A percentile compares a stretch with the other conserved stretches of the same genome.
phyloP scores from a whole-genome alignment of 1,139 yeast genomes.

The Taphrina betulina region DNA sequence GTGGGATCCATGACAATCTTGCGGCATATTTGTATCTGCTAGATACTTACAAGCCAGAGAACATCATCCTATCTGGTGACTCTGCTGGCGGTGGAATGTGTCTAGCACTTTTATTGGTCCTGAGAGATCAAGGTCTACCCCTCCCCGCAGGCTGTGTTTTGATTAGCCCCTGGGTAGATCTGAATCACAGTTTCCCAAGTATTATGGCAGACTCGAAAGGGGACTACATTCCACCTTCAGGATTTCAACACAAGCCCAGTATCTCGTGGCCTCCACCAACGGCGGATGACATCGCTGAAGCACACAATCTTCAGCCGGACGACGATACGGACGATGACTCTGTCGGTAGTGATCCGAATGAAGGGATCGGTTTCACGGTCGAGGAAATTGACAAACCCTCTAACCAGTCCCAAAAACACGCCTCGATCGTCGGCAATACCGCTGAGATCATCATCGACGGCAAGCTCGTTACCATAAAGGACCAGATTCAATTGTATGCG shows the following conservation, averaged over 20 bases:
- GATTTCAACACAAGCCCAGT: slow-evolving; percentile 33
- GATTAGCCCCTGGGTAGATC: slow-evolving; percentile 39
- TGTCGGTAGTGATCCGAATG: slow-evolving; percentile 3
- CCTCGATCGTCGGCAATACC: slow-evolving; percentile 15
- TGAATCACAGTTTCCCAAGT: slow-evolving; percentile 38
- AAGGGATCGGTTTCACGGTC: slow-evolving; percentile 14
- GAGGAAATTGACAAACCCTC: background rate
- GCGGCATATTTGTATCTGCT: slow-evolving; percentile 36
- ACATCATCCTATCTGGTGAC: slow-evolving; percentile 38
- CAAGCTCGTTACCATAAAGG: slow-evolving; percentile 18
- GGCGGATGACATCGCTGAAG: slow-evolving; percentile 24
- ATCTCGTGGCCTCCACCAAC: slow-evolving; percentile 33
- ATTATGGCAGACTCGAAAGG: slow-evolving; percentile 33
- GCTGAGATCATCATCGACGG: slow-evolving; percentile 25
- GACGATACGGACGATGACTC: slow-evolving; percentile 6
- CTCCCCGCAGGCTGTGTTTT: slow-evolving; percentile 38
- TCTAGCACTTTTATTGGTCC: slow-evolving; percentile 32
- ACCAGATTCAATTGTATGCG: slow-evolving; percentile 33
- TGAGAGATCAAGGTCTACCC: slow-evolving; percentile 35
- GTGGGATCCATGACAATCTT: slow-evolving; percentile 37
- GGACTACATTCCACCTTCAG: slow-evolving; percentile 38
- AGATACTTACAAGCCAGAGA: slow-evolving; percentile 33
- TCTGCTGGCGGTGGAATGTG: slow-evolving; percentile 38
- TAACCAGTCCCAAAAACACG: background rate
- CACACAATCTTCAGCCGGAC: slow-evolving; percentile 2